Percentiles rank a stretch among this genome's conserved stretches.
Conservation (phyloP, 129 eudicot species). For the Arctium lappa region DNA sequence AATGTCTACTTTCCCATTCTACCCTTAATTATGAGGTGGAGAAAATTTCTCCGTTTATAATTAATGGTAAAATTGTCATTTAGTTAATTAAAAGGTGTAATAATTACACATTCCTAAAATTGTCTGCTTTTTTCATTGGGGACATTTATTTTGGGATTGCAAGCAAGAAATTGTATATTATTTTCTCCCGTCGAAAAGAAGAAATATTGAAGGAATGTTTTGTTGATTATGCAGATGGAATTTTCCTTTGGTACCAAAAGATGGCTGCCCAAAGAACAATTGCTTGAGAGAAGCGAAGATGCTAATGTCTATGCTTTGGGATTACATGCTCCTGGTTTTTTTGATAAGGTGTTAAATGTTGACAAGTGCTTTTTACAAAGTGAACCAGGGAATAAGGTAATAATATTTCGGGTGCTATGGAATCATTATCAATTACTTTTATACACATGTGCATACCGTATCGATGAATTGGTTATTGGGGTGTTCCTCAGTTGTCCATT, state of each 20-base stretch:
- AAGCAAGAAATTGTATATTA: not conserved
- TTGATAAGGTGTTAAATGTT: constrained; percentile 81
- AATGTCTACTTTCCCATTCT: no score
- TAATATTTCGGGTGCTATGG: constrained; percentile 12
- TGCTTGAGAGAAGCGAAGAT: constrained; percentile 42
- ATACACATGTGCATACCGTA: not conserved
- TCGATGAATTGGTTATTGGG: not conserved
- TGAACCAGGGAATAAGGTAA: constrained; percentile 85
- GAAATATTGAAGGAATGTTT: constrained; percentile 2
- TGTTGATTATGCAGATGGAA: constrained; percentile 68
- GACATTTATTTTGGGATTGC: no score
- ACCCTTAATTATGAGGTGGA: no score
- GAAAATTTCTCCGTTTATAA: no score
- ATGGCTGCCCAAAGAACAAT: constrained; percentile 71
- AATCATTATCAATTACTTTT: not conserved
- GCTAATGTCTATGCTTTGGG: constrained; percentile 66
- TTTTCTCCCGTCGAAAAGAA: not conserved
- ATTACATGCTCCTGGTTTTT: constrained; percentile 97
- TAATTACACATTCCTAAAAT: no score
- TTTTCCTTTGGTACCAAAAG: constrained; percentile 79
- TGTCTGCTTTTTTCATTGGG: no score
- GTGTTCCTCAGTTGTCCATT: not conserved
- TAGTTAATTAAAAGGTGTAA: no score
- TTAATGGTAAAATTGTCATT: no score
- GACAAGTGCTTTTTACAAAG: constrained; percentile 86